Percentiles rank a stretch among this genome's conserved stretches.
phyloP scores from a whole-genome alignment of 176 grass and related monocot species.

The Oryza brachyantha region DNA sequence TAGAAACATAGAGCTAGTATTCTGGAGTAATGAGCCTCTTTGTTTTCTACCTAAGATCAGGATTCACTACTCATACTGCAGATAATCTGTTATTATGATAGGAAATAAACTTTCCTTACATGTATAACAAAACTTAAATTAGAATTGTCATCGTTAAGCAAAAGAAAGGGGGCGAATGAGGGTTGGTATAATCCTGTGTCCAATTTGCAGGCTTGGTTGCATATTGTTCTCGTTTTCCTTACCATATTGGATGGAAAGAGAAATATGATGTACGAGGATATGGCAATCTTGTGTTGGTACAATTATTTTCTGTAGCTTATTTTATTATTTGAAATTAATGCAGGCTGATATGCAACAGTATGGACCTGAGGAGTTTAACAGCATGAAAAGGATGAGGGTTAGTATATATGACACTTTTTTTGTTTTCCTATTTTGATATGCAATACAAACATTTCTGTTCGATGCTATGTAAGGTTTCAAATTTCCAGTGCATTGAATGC shows the following conservation, averaged over 20 bases:
- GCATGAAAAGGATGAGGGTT: conserved; percentile 87
- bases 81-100: conserved; percentile 13
- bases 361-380: conserved; percentile 78
- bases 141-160: background rate
- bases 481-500: background rate
- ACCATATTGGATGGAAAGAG: background rate
- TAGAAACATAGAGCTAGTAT: conserved; percentile 11
- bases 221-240: conserved; percentile 13
- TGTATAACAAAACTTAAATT: conserved; percentile 1
- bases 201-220: conserved; percentile 11
- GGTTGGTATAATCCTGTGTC: background rate
- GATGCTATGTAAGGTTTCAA: background rate
- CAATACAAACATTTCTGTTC: background rate
- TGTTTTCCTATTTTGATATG: background rate
- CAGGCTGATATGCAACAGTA: conserved; percentile 71
- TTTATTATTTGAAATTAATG: conserved; percentile 21
- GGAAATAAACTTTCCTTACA: background rate
- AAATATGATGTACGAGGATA: background rate
- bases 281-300: background rate
- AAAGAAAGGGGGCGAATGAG: conserved; percentile 12
- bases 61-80: background rate
- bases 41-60: conserved; percentile 9
- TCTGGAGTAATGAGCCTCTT: conserved; percentile 23
- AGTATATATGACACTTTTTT: conserved; percentile 32
- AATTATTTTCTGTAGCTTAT: conserved; percentile 30